Conservation (phyloP, 2,329 filamentous ascomycete genomes). For the Mycosphaerella arachidis region DNA sequence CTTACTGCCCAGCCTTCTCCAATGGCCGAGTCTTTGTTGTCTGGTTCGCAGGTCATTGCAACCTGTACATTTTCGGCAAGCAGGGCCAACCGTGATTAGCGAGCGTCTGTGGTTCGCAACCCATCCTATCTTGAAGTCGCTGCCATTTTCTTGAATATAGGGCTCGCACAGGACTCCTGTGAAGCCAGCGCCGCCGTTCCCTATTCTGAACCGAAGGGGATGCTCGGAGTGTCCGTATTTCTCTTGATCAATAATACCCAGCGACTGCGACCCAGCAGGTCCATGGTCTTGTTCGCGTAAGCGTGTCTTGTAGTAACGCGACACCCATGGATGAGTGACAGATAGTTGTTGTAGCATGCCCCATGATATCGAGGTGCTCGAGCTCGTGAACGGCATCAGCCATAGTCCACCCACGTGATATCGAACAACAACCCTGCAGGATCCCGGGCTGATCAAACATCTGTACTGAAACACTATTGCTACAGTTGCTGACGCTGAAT, state of each 20-base stretch:
- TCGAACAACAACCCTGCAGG: background rate
- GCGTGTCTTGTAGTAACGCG: conserved; percentile 10
- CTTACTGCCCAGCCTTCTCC: conserved; percentile 20
- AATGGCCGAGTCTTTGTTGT: conserved; percentile 19
- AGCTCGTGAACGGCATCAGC: background rate
- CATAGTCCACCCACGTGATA: background rate
- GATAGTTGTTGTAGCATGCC: background rate
- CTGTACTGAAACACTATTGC: background rate
- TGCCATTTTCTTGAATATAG: conserved; percentile 13
- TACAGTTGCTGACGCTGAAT: conserved; percentile 1
- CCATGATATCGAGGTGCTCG: background rate
- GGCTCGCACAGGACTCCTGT: conserved; percentile 15
- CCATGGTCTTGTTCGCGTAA: conserved; percentile 5
- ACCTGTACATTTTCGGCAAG: conserved; percentile 22
- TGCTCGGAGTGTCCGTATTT: conserved; percentile 15
- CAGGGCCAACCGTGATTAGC: conserved; percentile 24
- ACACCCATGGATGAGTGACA: conserved; percentile 13
- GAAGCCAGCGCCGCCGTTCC: conserved; percentile 25
- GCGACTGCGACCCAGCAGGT: conserved; percentile 5
- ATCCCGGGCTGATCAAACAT: background rate
- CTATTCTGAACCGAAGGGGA: conserved; percentile 20
- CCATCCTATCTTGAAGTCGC: conserved; percentile 22
- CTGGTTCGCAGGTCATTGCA: conserved; percentile 26
- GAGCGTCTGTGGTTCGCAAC: conserved; percentile 23
- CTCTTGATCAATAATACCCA: conserved; percentile 10